Percentiles rank a stretch among this genome's conserved stretches.
These are phyloP conservation scores for Nicotiana tomentosiformis DNA, from an alignment of 257 asterid species.

Conservation along the genomic window DNA sequence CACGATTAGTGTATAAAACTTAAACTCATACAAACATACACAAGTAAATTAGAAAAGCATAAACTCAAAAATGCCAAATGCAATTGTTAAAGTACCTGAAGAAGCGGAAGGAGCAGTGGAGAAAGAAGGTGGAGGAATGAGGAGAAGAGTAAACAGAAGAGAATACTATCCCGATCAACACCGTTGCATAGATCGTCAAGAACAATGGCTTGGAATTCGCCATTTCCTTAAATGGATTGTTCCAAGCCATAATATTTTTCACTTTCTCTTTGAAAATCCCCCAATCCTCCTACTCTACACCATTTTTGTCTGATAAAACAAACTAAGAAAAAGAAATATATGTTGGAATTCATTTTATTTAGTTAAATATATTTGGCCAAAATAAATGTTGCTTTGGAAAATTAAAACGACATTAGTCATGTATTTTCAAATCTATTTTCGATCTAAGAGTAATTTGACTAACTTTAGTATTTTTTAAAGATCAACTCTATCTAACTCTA, in stretches of 20 bases:
- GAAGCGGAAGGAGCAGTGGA: slow-evolving; percentile 31
- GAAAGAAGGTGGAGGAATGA: slow-evolving; percentile 36
- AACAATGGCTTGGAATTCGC: slow-evolving; percentile 82
- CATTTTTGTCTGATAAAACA: not conserved
- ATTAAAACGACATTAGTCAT: no score
- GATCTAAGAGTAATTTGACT: no score
- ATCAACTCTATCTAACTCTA: no score
- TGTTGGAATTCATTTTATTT: no score
- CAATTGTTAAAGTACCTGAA: slow-evolving; percentile 5
- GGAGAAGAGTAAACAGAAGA: slow-evolving; percentile 64
- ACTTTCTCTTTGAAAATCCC: not conserved
- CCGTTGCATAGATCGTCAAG: slow-evolving; percentile 74
- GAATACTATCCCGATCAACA: slow-evolving; percentile 59
- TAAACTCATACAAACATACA: slow-evolving; percentile 1
- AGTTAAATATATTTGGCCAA: no score
- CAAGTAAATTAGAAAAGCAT: not conserved
- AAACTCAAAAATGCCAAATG: not conserved
- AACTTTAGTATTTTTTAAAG: no score
- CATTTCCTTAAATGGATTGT: slow-evolving; percentile 49
- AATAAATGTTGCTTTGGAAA: no score
- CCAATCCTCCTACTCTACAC: not conserved
- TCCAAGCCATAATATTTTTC: slow-evolving; percentile 20
- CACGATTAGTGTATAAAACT: no score
- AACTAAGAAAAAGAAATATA: no score
- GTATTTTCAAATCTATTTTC: no score